Evolutionary conservation across 208 protist species (phyloP).

Genomic region (Leishmania arabica): DNA sequence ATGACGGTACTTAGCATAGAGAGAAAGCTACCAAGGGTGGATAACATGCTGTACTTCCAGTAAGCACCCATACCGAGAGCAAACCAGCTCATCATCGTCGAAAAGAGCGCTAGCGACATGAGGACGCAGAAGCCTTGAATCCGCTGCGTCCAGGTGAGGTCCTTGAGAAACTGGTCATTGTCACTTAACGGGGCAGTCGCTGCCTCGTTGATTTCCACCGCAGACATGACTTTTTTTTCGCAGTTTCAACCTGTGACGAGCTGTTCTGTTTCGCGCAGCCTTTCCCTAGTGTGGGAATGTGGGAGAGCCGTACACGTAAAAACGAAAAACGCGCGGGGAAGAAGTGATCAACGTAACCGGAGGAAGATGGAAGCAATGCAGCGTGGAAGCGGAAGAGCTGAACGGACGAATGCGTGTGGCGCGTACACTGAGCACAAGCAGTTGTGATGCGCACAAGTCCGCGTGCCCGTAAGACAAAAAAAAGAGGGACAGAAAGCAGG

Average conservation of each 20-base stretch:
- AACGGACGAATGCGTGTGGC: not conserved
- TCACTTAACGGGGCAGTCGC: slow-evolving; percentile 34
- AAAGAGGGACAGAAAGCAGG: not conserved
- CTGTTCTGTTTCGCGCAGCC: not conserved
- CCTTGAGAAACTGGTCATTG: slow-evolving; percentile 66
- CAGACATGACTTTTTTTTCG: slow-evolving; percentile 13
- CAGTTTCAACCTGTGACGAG: no score
- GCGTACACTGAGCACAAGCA: not conserved
- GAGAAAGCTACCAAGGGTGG: slow-evolving; percentile 74
- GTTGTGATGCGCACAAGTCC: not conserved
- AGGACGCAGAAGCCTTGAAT: slow-evolving; percentile 86
- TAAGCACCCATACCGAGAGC: slow-evolving; percentile 73
- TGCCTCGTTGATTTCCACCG: slow-evolving; percentile 34
- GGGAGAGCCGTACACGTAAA: not conserved
- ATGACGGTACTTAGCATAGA: slow-evolving; percentile 83
- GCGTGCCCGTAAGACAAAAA: not conserved
- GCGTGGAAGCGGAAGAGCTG: not conserved
- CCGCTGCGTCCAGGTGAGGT: slow-evolving; percentile 76
- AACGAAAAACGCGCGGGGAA: not conserved
- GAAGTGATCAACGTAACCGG: not conserved
- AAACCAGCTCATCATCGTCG: slow-evolving; percentile 84
- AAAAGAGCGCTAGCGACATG: slow-evolving; percentile 74
- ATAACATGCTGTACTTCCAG: slow-evolving; percentile 88
- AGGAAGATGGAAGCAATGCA: not conserved
- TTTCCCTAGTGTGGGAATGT: not conserved